Evolutionary conservation across 2,329 filamentous ascomycete genomes (phyloP).

Genomic region (Pyrenochaeta sp.): DNA sequence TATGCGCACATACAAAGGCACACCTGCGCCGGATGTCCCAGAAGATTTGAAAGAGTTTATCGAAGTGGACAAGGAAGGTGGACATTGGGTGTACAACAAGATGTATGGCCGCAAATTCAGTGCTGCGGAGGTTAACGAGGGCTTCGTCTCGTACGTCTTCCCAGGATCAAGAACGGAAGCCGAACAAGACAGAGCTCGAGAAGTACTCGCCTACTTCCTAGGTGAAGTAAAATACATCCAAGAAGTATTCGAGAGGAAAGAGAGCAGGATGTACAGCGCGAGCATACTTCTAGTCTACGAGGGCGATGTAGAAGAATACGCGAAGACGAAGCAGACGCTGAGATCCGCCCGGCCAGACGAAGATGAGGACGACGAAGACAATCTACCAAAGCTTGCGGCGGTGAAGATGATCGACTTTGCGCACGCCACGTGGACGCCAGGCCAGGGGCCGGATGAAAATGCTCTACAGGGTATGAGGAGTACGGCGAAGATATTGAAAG

Average conservation of each 20-base stretch:
- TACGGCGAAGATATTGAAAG: constrained; percentile 74
- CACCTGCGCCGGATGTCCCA: constrained; percentile 25
- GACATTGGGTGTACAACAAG: constrained; percentile 70
- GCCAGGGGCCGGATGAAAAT: constrained; percentile 87
- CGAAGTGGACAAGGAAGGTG: constrained; percentile 56
- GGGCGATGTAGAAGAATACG: constrained; percentile 66
- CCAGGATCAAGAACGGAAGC: constrained; percentile 40
- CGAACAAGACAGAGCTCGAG: constrained; percentile 53
- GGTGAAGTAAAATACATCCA: constrained; percentile 64
- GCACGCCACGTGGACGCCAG: constrained; percentile 84
- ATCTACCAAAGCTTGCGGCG: constrained; percentile 71
- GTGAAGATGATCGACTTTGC: constrained; percentile 97
- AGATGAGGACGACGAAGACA: constrained; percentile 56
- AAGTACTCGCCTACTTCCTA: constrained; percentile 54
- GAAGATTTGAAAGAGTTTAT: constrained; percentile 40
- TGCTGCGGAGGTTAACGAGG: constrained; percentile 63
- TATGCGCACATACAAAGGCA: constrained; percentile 66
- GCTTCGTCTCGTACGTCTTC: constrained; percentile 66
- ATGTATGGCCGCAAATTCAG: constrained; percentile 69
- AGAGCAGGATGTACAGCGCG: constrained; percentile 73
- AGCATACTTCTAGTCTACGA: constrained; percentile 73
- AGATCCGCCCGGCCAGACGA: constrained; percentile 36
- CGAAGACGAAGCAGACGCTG: constrained; percentile 50
- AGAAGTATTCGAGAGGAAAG: constrained; percentile 65
- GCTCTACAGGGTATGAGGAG: constrained; percentile 76